These are phyloP conservation scores for Ganoderma lingzhi DNA, from an alignment of 1,284 basidiomycete species.

Conservation along the genomic window DNA sequence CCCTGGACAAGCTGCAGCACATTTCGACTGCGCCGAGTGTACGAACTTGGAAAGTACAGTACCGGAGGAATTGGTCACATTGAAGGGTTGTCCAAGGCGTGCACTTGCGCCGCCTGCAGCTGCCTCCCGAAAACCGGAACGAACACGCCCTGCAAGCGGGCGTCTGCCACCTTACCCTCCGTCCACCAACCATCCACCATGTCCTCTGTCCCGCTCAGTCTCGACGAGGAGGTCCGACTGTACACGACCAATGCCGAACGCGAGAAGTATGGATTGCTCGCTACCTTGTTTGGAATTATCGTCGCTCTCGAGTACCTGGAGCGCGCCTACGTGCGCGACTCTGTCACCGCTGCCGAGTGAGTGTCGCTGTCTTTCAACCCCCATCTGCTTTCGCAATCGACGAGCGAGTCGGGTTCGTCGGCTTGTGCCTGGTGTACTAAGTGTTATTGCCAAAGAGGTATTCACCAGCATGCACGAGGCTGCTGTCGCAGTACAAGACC, in stretches of 20 bases:
- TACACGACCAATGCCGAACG: conserved; percentile 91
- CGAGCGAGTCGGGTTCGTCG: no score
- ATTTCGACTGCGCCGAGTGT: no score
- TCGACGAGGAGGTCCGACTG: conserved; percentile 93
- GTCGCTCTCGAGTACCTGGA: conserved; percentile 95
- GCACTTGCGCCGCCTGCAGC: no score
- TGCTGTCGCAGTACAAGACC: conserved; percentile 97
- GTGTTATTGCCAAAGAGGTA: conserved; percentile 73
- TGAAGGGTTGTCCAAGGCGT: no score
- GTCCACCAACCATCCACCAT: conserved; percentile 36
- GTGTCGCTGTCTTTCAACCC: conserved; percentile 45
- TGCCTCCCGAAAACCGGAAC: neutral
- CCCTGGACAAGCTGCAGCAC: no score
- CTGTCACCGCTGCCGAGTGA: conserved; percentile 89
- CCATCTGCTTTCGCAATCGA: neutral
- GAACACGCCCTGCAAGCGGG: neutral
- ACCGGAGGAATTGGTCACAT: no score
- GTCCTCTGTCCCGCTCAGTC: conserved; percentile 52
- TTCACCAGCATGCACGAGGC: conserved; percentile 91
- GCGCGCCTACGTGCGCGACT: conserved; percentile 94
- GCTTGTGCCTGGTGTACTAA: conserved; percentile 12
- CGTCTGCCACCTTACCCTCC: neutral
- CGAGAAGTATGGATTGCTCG: conserved; percentile 89
- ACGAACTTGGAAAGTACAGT: no score
- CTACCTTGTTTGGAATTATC: conserved; percentile 93